Evolutionary conservation across 352 stramenopile species (phyloP), one percentile per base, ranked within the genome.

Genomic region (Halophytophthora polymorphica): DNA sequence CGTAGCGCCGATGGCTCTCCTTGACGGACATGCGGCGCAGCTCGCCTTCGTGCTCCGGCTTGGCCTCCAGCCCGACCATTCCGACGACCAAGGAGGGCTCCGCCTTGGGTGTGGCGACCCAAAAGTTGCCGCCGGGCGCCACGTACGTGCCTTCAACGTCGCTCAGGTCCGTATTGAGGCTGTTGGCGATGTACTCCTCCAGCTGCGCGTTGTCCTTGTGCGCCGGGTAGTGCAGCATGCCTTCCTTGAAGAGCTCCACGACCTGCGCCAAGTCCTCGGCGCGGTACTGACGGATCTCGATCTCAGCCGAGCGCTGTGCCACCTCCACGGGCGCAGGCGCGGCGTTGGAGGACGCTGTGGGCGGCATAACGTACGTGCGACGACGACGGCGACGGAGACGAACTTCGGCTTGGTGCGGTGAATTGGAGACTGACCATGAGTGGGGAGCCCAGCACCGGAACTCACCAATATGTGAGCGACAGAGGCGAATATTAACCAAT

Each of bases 11-110:
- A 31, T 66, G 66, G 5, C 36, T 53, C 28, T 15, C 19, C 31
- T 64, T 56, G 8, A 82, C 71, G 2, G 71, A 70, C 64, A 82
- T 62, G 18, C 64, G 68, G 0, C 64, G 60, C 44, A 81, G 40
- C 41, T 77, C 64, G 17, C 56, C 64, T 37, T 67, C 45, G 11
- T 38, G 38, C 3, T 69, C 35, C 19, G 49, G 33, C 37, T 69
- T 77, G 23, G 15, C 18, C 39, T 77, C 57, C n/a, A 77, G 42
- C 0, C 42, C 70, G 0, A 73, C 60, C 50, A 70, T 77, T 14
- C 64, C 64, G 18, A 61, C 60, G 6, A 73, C 40, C 1, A 53
- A 45, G 10, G 37, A 40, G 11, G 56, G 44, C 1, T 69, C 45
- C 15, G 67, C 45, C 2, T 19, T 29, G 13, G 50, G 55, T 21